phyloP scores from a whole-genome alignment of 2,329 filamentous ascomycete species.

The Exophiala oligosperma region DNA sequence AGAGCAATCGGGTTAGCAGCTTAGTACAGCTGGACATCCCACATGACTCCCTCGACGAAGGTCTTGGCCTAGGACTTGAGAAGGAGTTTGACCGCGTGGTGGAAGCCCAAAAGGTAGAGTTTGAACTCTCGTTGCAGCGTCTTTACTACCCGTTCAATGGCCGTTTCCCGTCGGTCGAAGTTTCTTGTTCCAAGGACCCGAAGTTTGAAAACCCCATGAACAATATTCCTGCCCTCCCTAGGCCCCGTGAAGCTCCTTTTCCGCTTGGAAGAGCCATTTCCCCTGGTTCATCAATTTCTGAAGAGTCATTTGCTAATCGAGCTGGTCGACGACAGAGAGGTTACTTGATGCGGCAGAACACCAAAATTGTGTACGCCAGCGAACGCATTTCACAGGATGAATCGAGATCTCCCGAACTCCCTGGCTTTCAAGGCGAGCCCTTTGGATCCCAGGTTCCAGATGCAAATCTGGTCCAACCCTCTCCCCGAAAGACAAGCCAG shows the following conservation, averaged over 20 bases:
- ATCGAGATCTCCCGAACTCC: conserved; percentile 27
- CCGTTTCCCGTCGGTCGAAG: conserved; percentile 27
- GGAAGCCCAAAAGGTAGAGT: conserved; percentile 91
- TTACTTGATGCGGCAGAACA: conserved; percentile 98
- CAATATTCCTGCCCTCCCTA: conserved; percentile 23
- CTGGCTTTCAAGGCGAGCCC: conserved; percentile 41
- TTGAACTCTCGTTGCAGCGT: conserved; percentile 47
- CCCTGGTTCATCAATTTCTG: conserved; percentile 14
- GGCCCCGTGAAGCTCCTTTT: conserved; percentile 21
- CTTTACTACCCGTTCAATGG: conserved; percentile 32
- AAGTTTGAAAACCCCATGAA: conserved; percentile 16
- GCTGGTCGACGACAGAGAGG: conserved; percentile 76
- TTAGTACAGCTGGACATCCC: conserved; percentile 82
- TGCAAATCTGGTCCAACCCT: conserved; percentile 40
- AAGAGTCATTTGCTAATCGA: conserved; percentile 61
- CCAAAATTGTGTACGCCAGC: conserved; percentile 92
- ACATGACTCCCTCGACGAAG: conserved; percentile 65
- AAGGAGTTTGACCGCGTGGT: conserved; percentile 94
- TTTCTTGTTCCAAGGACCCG: conserved; percentile 21
- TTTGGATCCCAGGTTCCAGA: conserved; percentile 33
- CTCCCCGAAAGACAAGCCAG: conserved; percentile 75
- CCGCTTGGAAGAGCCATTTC: conserved; percentile 1
- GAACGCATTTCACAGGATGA: conserved; percentile 65
- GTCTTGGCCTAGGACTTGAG: conserved; percentile 79
- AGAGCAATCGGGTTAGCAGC: conserved; percentile 62